phyloP scores from a whole-genome alignment of 2,329 filamentous ascomycete species.

The Pyricularia sp. region DNA sequence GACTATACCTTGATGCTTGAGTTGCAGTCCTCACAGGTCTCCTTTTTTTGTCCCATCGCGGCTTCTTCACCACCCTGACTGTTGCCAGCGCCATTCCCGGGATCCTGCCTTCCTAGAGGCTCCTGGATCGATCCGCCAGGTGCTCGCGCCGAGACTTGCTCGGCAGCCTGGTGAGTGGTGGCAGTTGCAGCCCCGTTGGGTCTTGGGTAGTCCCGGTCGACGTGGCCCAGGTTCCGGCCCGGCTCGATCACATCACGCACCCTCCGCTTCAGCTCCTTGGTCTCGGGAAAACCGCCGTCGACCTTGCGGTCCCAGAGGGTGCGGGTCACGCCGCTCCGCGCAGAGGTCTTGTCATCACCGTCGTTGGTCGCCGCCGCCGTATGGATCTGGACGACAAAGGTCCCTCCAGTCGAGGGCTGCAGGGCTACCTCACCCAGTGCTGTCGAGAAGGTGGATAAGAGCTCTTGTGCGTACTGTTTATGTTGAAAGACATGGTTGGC shows the following conservation, averaged over 20 bases:
- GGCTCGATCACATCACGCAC: conserved; percentile 80
- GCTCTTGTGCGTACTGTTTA: conserved; percentile 78
- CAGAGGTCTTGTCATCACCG: conserved; percentile 6
- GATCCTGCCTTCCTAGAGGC: not conserved
- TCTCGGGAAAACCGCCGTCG: conserved; percentile 88
- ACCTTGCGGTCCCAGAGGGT: conserved; percentile 80
- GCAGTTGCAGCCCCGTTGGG: not conserved
- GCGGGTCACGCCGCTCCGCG: conserved; percentile 28
- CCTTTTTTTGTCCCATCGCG: not conserved
- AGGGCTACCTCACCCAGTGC: conserved; percentile 80
- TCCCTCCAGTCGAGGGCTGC: conserved; percentile 73
- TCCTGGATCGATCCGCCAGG: not conserved
- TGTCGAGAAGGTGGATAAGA: conserved; percentile 84
- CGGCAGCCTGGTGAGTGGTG: not conserved
- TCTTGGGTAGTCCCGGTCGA: conserved; percentile 44
- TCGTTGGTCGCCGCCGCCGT: conserved; percentile 8
- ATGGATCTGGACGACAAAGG: conserved; percentile 65
- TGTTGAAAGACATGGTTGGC: conserved; percentile 1
- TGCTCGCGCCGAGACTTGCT: not conserved
- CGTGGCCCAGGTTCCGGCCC: conserved; percentile 68
- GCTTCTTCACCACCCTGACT: not conserved
- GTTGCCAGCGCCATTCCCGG: not conserved
- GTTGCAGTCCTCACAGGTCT: not conserved
- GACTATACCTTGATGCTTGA: not conserved
- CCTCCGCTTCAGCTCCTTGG: conserved; percentile 79